Evolutionary conservation across 257 asterid genomes (phyloP).

Genomic region (Penstemon davidsonii): DNA sequence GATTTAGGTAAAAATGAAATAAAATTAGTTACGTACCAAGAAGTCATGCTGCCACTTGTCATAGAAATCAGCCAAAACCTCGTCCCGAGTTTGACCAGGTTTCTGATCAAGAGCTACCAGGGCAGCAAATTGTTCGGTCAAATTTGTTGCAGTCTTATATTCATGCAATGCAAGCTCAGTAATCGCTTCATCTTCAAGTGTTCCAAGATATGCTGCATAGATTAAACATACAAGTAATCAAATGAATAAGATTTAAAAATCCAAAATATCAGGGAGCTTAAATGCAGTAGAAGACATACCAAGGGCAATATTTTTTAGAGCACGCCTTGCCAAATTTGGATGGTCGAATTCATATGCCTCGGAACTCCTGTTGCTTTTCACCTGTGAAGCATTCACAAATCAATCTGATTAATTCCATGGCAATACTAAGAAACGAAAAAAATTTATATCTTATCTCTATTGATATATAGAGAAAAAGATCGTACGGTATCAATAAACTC

Average conservation of each 20-base stretch:
- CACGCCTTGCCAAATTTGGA: conserved; percentile 70
- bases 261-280: not conserved
- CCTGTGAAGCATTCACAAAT: conserved; percentile 38
- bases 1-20: not conserved
- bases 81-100: conserved; percentile 71
- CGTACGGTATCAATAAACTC: conserved; percentile 60
- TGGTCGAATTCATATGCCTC: conserved; percentile 63
- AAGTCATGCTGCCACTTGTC: conserved; percentile 80
- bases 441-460: not conserved
- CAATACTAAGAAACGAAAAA: not conserved
- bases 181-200: conserved; percentile 55
- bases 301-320: conserved; percentile 72
- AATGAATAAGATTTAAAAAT: conserved; percentile 7
- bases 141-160: conserved; percentile 72
- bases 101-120: conserved; percentile 79
- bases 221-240: conserved; percentile 3
- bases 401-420: conserved; percentile 5
- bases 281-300: conserved; percentile 37
- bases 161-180: conserved; percentile 72
- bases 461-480: conserved; percentile 9
- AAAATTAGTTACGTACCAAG: conserved; percentile 52
- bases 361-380: conserved; percentile 55
- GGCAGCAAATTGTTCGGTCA: conserved; percentile 93
- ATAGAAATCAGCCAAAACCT: conserved; percentile 82
- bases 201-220: conserved; percentile 70